phyloP scores from a whole-genome alignment of 1,284 basidiomycete species.

The Trametes versicolor region DNA sequence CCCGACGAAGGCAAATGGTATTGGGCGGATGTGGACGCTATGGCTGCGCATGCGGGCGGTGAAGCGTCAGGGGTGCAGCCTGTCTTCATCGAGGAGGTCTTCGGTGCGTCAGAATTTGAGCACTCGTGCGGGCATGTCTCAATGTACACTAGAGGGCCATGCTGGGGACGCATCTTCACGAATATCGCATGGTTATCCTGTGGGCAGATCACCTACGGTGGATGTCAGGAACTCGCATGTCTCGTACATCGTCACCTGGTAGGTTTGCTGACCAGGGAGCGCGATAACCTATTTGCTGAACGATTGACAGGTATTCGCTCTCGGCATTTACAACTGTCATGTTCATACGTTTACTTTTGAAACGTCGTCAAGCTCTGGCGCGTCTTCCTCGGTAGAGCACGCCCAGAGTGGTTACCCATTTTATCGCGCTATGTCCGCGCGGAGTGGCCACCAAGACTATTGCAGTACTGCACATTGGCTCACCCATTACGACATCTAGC shows the following conservation, averaged over 20 bases:
- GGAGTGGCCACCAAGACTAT: background rate
- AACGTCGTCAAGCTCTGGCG: slow-evolving; percentile 53
- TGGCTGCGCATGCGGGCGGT: slow-evolving; percentile 86
- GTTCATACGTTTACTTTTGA: slow-evolving; percentile 66
- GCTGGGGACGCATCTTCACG: slow-evolving; percentile 73
- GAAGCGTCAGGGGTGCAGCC: slow-evolving; percentile 77
- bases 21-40: slow-evolving; percentile 87
- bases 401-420: background rate
- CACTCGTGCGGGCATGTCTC: slow-evolving; percentile 10
- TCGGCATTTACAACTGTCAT: slow-evolving; percentile 74
- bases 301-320: slow-evolving; percentile 68
- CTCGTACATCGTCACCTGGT: slow-evolving; percentile 98
- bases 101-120: slow-evolving; percentile 62
- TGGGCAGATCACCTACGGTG: slow-evolving; percentile 87
- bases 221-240: slow-evolving; percentile 96
- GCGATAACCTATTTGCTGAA: slow-evolving; percentile 6
- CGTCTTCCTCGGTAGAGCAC: slow-evolving; percentile 44
- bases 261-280: slow-evolving; percentile 31
- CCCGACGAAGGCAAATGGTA: slow-evolving; percentile 89
- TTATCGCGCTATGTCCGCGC: background rate
- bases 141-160: slow-evolving; percentile 74
- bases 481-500: background rate
- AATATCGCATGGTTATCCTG: slow-evolving; percentile 81
- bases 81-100: slow-evolving; percentile 88
- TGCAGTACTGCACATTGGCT: background rate